Evolutionary conservation across 2,329 filamentous ascomycete species (phyloP).

Genomic region (Apiospora arundinis): DNA sequence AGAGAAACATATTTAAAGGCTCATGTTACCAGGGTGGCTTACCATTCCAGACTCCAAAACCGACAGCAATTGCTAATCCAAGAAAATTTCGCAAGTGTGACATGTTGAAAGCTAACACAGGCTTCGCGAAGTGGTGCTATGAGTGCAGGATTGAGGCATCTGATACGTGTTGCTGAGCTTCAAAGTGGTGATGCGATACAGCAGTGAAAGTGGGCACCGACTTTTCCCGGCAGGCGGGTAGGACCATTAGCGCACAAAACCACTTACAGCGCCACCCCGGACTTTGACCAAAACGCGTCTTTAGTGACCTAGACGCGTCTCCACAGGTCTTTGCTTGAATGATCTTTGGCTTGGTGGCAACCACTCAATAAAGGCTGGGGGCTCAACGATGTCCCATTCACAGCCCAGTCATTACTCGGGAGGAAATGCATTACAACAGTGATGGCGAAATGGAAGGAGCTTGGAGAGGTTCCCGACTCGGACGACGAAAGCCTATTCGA

Average conservation of each 20-base stretch:
- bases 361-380: background rate
- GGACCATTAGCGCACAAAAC: constrained; percentile 12
- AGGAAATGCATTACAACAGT: constrained; percentile 40
- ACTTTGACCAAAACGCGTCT: constrained; percentile 13
- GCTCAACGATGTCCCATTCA: background rate
- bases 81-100: constrained; percentile 18
- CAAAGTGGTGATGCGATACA: background rate
- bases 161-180: background rate
- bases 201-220: background rate
- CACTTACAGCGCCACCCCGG: constrained; percentile 8
- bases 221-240: constrained; percentile 1
- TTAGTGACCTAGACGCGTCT: constrained; percentile 19
- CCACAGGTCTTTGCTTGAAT: constrained; percentile 14
- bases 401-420: constrained; percentile 1
- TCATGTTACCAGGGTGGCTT: background rate
- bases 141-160: background rate
- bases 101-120: constrained; percentile 13
- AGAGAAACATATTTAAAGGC: background rate
- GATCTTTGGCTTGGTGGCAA: background rate
- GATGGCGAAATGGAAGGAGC: constrained; percentile 52
- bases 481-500: constrained; percentile 49
- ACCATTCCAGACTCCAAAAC: constrained; percentile 21
- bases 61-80: constrained; percentile 18
- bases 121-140: background rate
- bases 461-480: constrained; percentile 52